These are phyloP conservation scores for Aciculoconidium aculeatum DNA, from an alignment of 805 yeast species.

Conservation along the genomic window DNA sequence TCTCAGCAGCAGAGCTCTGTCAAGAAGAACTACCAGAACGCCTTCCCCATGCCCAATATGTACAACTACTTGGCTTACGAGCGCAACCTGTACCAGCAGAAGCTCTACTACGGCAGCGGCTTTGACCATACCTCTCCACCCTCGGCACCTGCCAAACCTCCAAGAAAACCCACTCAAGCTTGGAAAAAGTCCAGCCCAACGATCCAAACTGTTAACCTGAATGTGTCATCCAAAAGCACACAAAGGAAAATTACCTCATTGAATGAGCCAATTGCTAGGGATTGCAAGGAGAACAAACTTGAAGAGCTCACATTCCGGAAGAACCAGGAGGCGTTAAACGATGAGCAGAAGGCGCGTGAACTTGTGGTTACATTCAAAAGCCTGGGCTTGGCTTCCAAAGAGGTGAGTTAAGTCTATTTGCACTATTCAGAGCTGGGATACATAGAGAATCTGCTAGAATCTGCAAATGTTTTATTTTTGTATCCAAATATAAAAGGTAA, in stretches of 20 bases:
- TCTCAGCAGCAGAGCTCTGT: slow-evolving; percentile 14
- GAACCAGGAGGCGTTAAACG: slow-evolving; percentile 11
- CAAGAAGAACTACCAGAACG: slow-evolving; percentile 5
- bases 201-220: slow-evolving; percentile 1
- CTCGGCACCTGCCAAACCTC: slow-evolving; percentile 1
- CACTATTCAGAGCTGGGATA: too few relatives aligned
- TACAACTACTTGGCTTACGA: slow-evolving; percentile 24
- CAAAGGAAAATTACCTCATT: slow-evolving; percentile 2
- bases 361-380: slow-evolving; percentile 20
- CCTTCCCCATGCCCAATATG: slow-evolving; percentile 7
- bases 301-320: slow-evolving; percentile 6
- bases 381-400: too few relatives aligned
- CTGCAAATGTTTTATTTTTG: too few relatives aligned
- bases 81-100: slow-evolving; percentile 26
- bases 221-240: neutral
- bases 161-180: neutral
- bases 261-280: slow-evolving; percentile 4
- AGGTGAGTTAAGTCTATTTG: too few relatives aligned
- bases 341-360: slow-evolving; percentile 26
- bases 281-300: slow-evolving; percentile 2
- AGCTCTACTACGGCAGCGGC: slow-evolving; percentile 20
- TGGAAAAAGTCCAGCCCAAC: slow-evolving; percentile 1
- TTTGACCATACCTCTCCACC: slow-evolving; percentile 1
- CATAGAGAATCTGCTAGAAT: too few relatives aligned
- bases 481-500: too few relatives aligned